Conservation (phyloP, 331 rosid species). For the Spiraea crenata region DNA sequence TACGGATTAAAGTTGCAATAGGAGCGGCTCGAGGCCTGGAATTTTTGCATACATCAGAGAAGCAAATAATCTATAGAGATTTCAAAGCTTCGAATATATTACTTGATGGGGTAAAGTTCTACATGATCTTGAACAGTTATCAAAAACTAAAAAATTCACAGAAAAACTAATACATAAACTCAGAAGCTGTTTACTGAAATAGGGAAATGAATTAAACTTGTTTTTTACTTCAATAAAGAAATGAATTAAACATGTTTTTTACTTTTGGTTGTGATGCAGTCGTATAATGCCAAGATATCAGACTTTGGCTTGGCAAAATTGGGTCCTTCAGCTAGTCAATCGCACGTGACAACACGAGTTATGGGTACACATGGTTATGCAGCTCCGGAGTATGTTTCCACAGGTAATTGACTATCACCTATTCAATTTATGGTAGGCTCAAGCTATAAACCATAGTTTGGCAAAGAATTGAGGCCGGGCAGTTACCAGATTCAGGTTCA, state of each 20-base stretch:
- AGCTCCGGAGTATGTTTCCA: conserved; percentile 91
- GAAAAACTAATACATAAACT: no score
- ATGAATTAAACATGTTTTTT: not conserved
- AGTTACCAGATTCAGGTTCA: not conserved
- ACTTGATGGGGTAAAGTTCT: conserved; percentile 68
- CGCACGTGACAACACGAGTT: conserved; percentile 88
- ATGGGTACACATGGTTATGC: conserved; percentile 99
- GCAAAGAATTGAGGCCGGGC: not conserved
- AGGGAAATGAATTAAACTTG: not conserved
- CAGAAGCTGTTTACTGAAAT: not conserved
- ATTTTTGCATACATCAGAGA: conserved; percentile 85
- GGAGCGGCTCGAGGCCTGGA: conserved; percentile 94
- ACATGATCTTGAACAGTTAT: not conserved
- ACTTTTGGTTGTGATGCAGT: conserved; percentile 43
- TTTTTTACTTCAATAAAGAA: not conserved
- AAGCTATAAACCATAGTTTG: not conserved
- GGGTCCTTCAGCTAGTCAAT: conserved; percentile 96
- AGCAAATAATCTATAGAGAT: conserved; percentile 83
- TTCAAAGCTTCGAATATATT: conserved; percentile 96
- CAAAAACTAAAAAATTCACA: not conserved
- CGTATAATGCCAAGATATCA: conserved; percentile 79
- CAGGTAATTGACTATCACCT: conserved; percentile 47
- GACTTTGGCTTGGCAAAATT: conserved; percentile 95
- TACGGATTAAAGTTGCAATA: conserved; percentile 86
- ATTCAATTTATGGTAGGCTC: conserved; percentile 9